phyloP scores from a whole-genome alignment of 1,284 basidiomycete species.

The Malassezia restricta region DNA sequence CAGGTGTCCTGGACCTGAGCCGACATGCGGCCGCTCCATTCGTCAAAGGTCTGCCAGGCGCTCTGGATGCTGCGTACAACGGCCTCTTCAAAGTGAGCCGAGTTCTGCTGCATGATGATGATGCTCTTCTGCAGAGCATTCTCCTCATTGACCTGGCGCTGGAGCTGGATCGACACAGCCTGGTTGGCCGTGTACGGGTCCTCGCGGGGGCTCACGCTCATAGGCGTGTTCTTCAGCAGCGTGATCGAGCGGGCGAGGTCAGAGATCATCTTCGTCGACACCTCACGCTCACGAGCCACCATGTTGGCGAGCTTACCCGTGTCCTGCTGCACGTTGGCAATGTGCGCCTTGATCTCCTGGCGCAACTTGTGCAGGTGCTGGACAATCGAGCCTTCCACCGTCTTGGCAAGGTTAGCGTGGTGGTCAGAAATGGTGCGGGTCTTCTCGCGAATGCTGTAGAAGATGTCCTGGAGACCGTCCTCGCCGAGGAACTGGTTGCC shows the following conservation, averaged over 20 bases:
- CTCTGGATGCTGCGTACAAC: constrained; percentile 90
- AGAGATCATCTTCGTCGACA: constrained; percentile 73
- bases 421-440: constrained; percentile 88
- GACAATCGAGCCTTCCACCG: constrained; percentile 91
- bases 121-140: constrained; percentile 97
- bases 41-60: constrained; percentile 92
- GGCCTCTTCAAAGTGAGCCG: constrained; percentile 91
- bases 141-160: constrained; percentile 83
- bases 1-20: constrained; percentile 68
- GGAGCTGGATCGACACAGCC: constrained; percentile 71
- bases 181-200: constrained; percentile 75
- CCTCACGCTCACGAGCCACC: constrained; percentile 86
- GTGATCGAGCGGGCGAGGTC: constrained; percentile 79
- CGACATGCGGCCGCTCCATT: constrained; percentile 79
- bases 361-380: constrained; percentile 91
- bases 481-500: constrained; percentile 56
- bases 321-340: constrained; percentile 93
- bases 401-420: constrained; percentile 87
- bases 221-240: constrained; percentile 86
- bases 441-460: constrained; percentile 79
- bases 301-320: constrained; percentile 85
- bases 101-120: constrained; percentile 95
- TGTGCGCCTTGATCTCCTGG: constrained; percentile 90
- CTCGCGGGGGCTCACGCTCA: constrained; percentile 65
- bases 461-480: constrained; percentile 62